Percentiles rank a stretch among this genome's conserved stretches.
These are phyloP conservation scores for Exophiala sp. DNA, from an alignment of 2,329 filamentous ascomycete species.

Conservation along the genomic window DNA sequence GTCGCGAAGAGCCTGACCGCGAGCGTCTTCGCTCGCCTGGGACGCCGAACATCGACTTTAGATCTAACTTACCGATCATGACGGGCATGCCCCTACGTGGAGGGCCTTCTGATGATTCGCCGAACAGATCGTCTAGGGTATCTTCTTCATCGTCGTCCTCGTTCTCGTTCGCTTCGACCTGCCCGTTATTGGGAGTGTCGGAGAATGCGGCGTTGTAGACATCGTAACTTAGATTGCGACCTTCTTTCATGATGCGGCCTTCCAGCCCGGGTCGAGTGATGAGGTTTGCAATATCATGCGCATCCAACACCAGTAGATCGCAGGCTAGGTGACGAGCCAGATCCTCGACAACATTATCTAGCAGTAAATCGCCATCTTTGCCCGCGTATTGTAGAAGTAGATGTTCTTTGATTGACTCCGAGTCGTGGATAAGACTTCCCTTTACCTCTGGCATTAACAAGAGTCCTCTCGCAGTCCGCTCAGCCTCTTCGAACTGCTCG, in stretches of 20 bases:
- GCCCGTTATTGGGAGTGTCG: slow-evolving; percentile 7
- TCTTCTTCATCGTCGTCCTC: slow-evolving; percentile 24
- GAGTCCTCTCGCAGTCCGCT: slow-evolving; percentile 24
- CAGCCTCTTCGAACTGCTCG: slow-evolving; percentile 25
- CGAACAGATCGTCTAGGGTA: slow-evolving; percentile 17
- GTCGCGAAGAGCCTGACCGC: no score
- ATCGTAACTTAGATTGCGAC: slow-evolving; percentile 27
- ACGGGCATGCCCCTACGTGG: slow-evolving; percentile 18
- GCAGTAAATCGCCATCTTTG: slow-evolving; percentile 51
- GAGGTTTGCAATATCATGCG: slow-evolving; percentile 45
- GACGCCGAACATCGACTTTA: slow-evolving; percentile 19
- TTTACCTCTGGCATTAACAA: slow-evolving; percentile 15
- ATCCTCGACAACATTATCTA: slow-evolving; percentile 61
- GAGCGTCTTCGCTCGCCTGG: neutral
- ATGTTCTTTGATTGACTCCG: slow-evolving; percentile 52
- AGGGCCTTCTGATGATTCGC: neutral
- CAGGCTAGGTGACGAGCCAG: slow-evolving; percentile 56
- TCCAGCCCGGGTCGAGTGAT: slow-evolving; percentile 29
- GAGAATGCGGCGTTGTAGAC: slow-evolving; percentile 20
- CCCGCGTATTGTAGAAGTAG: slow-evolving; percentile 59
- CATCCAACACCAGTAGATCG: slow-evolving; percentile 43
- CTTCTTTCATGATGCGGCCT: slow-evolving; percentile 9
- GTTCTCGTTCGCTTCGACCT: slow-evolving; percentile 15
- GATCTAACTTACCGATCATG: slow-evolving; percentile 19
- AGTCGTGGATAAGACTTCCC: slow-evolving; percentile 37